Evolutionary conservation across 176 grass and related monocot genomes (phyloP).

Genomic region (Raddia distichophylla): DNA sequence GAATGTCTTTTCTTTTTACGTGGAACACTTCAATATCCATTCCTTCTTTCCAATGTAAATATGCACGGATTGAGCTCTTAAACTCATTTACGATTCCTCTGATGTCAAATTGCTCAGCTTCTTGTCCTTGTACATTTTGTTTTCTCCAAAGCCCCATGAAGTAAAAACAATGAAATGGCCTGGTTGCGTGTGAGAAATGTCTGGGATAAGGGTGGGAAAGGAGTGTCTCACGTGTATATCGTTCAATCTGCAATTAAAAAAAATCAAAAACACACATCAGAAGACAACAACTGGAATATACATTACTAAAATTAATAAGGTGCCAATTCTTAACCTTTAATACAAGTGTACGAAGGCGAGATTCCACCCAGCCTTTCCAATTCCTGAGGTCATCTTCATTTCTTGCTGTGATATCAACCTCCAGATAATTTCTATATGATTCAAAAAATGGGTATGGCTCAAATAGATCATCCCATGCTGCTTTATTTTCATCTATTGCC

Average conservation of each 20-base stretch:
- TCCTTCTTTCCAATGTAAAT: constrained; percentile 58
- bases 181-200: constrained; percentile 71
- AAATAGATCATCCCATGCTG: constrained; percentile 67
- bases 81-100: constrained; percentile 87
- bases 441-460: constrained; percentile 93
- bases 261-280: constrained; percentile 18
- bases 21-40: constrained; percentile 89
- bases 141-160: constrained; percentile 89
- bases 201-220: constrained; percentile 75
- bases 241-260: constrained; percentile 62
- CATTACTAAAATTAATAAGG: constrained; percentile 29
- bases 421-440: constrained; percentile 82
- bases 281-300: not conserved
- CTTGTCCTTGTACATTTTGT: constrained; percentile 60
- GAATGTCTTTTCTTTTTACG: constrained; percentile 80
- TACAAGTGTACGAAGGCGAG: constrained; percentile 80
- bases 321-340: constrained; percentile 65
- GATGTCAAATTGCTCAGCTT: constrained; percentile 86
- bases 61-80: constrained; percentile 60
- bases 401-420: constrained; percentile 72
- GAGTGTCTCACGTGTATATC: constrained; percentile 66
- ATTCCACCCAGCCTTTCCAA: constrained; percentile 99
- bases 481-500: constrained; percentile 76
- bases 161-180: constrained; percentile 66
- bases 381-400: constrained; percentile 88